Evolutionary conservation across 495 filamentous ascomycete species (phyloP).

Genomic region (Xylaria curta): DNA sequence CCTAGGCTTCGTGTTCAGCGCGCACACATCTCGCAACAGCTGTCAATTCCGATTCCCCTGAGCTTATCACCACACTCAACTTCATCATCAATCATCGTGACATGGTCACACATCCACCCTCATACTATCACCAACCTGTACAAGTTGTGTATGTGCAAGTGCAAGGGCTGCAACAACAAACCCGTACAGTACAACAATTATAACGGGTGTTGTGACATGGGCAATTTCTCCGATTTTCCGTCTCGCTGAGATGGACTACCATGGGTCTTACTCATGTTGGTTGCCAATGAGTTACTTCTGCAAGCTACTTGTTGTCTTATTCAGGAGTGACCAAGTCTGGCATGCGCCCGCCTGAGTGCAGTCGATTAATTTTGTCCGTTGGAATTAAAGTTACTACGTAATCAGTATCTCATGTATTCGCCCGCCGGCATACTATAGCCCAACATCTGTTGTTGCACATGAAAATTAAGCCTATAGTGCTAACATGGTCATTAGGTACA

Average conservation of each 20-base stretch:
- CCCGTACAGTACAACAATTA: not conserved
- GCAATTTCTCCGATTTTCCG: not conserved
- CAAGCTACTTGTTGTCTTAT: not conserved
- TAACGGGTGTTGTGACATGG: not conserved
- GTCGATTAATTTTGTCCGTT: not conserved
- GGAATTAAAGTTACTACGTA: not conserved
- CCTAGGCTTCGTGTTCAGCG: too few species aligned
- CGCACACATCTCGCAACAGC: not conserved
- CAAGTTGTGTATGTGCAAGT: not conserved
- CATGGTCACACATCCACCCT: not conserved
- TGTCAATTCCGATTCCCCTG: not conserved
- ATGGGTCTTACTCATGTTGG: not conserved
- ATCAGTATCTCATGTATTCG: not conserved
- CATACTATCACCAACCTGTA: not conserved
- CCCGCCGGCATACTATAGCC: not conserved
- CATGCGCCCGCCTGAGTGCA: not conserved
- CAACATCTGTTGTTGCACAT: not conserved
- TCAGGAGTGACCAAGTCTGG: not conserved
- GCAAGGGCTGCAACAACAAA: not conserved
- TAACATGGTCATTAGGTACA: slow-evolving; percentile 65
- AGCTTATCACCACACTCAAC: not conserved
- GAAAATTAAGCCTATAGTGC: not conserved
- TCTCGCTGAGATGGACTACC: not conserved
- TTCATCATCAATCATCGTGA: not conserved
- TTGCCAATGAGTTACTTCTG: not conserved